Evolutionary conservation across 2,329 filamentous ascomycete genomes (phyloP).

Genomic region (Ceratocystis cubensis): DNA sequence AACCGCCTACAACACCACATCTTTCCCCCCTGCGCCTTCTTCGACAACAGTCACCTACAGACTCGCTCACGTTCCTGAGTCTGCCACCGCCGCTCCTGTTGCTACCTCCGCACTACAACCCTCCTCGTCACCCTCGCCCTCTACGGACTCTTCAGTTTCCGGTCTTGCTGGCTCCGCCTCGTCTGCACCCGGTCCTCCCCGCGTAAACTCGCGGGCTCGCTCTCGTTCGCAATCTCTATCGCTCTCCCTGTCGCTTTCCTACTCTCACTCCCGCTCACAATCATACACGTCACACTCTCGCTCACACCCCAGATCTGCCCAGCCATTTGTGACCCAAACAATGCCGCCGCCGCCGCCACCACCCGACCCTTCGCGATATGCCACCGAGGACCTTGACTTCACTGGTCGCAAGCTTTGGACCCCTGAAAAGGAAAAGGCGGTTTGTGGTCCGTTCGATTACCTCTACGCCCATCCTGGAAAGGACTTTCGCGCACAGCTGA

Average conservation of each 20-base stretch:
- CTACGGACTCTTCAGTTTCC: slow-evolving; percentile 15
- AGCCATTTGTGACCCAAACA: slow-evolving; percentile 17
- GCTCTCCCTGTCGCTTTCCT: slow-evolving; percentile 12
- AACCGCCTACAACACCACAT: neutral
- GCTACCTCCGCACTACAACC: neutral
- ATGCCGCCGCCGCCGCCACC: slow-evolving; percentile 25
- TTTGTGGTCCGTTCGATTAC: slow-evolving; percentile 71
- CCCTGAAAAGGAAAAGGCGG: slow-evolving; percentile 60
- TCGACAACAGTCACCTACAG: slow-evolving; percentile 12
- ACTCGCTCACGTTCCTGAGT: slow-evolving; percentile 18
- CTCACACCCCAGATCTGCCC: slow-evolving; percentile 17
- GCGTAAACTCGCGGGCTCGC: neutral
- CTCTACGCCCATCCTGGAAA: slow-evolving; percentile 68
- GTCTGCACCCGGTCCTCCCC: neutral
- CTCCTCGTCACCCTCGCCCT: slow-evolving; percentile 16
- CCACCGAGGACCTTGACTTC: slow-evolving; percentile 44
- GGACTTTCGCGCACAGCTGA: slow-evolving; percentile 68
- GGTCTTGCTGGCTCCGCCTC: slow-evolving; percentile 4
- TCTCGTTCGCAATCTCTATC: slow-evolving; percentile 17
- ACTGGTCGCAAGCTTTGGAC: slow-evolving; percentile 48
- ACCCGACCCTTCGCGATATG: slow-evolving; percentile 41
- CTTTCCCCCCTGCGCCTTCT: neutral
- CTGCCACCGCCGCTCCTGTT: neutral
- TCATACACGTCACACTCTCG: slow-evolving; percentile 16
- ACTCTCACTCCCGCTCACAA: slow-evolving; percentile 15